Evolutionary conservation across 176 grass and related monocot genomes (phyloP).

Genomic region (Avena eriantha): DNA sequence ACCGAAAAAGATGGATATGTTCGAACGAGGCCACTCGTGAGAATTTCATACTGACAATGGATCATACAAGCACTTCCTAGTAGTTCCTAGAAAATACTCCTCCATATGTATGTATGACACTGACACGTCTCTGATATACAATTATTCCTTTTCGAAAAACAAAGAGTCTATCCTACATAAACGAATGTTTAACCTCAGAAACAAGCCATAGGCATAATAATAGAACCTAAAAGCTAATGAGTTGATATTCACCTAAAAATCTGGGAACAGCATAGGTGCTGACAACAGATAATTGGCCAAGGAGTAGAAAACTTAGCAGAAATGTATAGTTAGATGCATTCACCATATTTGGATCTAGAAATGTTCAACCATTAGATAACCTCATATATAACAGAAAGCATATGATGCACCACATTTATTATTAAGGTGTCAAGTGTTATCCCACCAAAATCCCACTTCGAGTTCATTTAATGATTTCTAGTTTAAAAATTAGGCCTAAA

Average conservation of each 20-base stretch:
- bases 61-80: conserved; percentile 7
- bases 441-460: too few relatives aligned
- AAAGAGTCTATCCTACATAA: not conserved
- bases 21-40: not conserved
- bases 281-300: not conserved
- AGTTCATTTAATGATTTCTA: too few relatives aligned
- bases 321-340: not conserved
- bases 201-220: not conserved
- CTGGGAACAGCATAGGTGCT: not conserved
- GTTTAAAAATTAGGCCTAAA: too few relatives aligned
- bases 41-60: not conserved
- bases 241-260: not conserved
- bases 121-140: not conserved
- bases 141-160: not conserved
- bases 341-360: not conserved
- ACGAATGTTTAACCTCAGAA: not conserved
- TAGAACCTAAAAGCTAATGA: not conserved
- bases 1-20: not conserved
- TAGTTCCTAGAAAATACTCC: not conserved
- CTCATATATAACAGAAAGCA: conserved; percentile 1
- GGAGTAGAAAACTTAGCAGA: not conserved
- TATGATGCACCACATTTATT: not conserved
- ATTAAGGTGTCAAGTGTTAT: too few relatives aligned
- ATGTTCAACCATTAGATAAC: not conserved
- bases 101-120: not conserved